Percentiles rank a stretch among this genome's conserved stretches.
Evolutionary conservation across 78 protist species (phyloP).

Genomic region (Dictyostelium firmibasis): DNA sequence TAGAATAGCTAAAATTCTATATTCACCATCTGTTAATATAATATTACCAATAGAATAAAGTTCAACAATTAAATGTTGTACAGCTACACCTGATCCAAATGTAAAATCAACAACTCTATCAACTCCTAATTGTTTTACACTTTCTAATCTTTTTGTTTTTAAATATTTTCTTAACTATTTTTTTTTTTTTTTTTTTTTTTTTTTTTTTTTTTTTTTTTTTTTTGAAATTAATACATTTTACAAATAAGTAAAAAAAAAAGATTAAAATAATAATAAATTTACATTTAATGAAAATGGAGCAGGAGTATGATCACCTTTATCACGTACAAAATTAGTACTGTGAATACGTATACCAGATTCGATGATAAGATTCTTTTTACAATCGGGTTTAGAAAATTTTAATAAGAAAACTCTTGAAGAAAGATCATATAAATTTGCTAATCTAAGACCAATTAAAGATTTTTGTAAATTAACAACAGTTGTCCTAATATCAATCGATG

Average conservation of each 20-base stretch:
- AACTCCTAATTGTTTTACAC: constrained; percentile 91
- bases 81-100: constrained; percentile 87
- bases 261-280: no score
- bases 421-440: constrained; percentile 93
- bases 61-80: constrained; percentile 85
- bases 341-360: constrained; percentile 95
- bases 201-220: constrained; percentile 46
- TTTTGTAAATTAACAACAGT: constrained; percentile 60
- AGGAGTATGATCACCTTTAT: constrained; percentile 88
- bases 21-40: constrained; percentile 75
- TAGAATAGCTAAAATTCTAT: constrained; percentile 42
- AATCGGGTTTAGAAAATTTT: constrained; percentile 78
- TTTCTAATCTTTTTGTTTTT: constrained; percentile 84
- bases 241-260: no score
- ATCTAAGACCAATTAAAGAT: constrained; percentile 66
- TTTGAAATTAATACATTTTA: no score
- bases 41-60: constrained; percentile 85
- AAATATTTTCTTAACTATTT: no score
- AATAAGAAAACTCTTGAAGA: constrained; percentile 83
- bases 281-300: constrained; percentile 70
- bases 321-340: constrained; percentile 87
- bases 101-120: constrained; percentile 94
- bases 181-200: not conserved
- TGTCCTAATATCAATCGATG: constrained; percentile 80
- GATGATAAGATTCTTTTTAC: constrained; percentile 78